Evolutionary conservation across 2,329 filamentous ascomycete genomes (phyloP), one percentile per base, ranked within the genome.

Genomic region (Fusarium bactridioides): DNA sequence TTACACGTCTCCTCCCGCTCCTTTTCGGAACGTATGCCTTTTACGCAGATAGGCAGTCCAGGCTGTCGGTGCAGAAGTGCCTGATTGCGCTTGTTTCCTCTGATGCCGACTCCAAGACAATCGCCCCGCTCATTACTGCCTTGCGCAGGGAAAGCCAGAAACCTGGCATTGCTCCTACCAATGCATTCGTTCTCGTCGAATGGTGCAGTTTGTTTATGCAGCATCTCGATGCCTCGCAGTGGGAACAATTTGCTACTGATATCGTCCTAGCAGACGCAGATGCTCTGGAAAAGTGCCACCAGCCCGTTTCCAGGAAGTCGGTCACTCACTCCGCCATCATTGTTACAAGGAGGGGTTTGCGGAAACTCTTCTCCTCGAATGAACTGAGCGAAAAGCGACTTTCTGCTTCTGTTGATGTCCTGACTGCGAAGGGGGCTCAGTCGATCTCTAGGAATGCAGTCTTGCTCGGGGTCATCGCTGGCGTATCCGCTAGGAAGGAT

Each of bases 21-120:
- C 89, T 99, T 37, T 95, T 98, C 83, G 90, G 90, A 80, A 98
- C 95, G 57, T 94, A 98, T 79, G 89, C 93, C 69, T 90, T 93
- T 76, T 99, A 98, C 82, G 85, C 91, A 82, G 96, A 99, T 83
- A 91, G 95, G 77, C 85, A 89, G 73, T 98, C 96, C 48, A 90
- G 96, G 75, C 88, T 91, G 76, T 94, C 94, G 41, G 94, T 94
- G 37, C 93, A 97, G 80, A 86, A 88, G 83, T 97, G 95, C 80
- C 87, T 99, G 63, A 84, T 86, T 72, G 86, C 90, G 57, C 86
- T 95, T 73, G 86, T 95, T 65, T 86, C 86, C 62, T 85, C 85
- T 59, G 83, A 82, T n/a, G 78, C 86, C 23, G 86, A 92, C 54
- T 64, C 77, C 29, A 86, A 90, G 43, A 82, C 88, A 31, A 83